These are phyloP conservation scores for Trametopsis cervina DNA, from an alignment of 768 basidiomycete species.

Conservation along the genomic window DNA sequence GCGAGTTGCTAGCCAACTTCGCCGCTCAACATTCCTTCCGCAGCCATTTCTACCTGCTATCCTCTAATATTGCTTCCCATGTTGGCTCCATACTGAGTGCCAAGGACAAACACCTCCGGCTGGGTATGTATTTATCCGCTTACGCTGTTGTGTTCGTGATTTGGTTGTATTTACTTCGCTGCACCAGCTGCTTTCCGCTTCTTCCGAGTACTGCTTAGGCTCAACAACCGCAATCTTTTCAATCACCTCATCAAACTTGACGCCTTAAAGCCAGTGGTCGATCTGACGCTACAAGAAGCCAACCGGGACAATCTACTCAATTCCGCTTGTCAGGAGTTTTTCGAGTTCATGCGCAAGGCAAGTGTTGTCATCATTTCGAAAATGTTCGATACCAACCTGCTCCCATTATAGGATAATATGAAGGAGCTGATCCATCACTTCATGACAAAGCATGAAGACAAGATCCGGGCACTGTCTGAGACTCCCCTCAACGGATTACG, in stretches of 20 bases:
- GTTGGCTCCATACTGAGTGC: conserved; percentile 73
- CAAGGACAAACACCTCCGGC: conserved; percentile 86
- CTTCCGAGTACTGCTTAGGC: conserved; percentile 78
- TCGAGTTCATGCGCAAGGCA: conserved; percentile 80
- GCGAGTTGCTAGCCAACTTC: conserved; percentile 88
- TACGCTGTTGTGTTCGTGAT: conserved; percentile 8
- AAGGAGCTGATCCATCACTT: conserved; percentile 80
- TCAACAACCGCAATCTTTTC: conserved; percentile 72
- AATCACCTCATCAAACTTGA: conserved; percentile 79
- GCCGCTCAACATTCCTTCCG: conserved; percentile 86
- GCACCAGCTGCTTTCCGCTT: conserved; percentile 81
- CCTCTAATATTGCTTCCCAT: conserved; percentile 65
- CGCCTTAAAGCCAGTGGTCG: conserved; percentile 74
- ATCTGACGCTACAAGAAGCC: conserved; percentile 78
- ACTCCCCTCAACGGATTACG: conserved; percentile 55
- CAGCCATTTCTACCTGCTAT: conserved; percentile 84
- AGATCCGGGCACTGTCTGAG: conserved; percentile 57
- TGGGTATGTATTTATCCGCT: conserved; percentile 52
- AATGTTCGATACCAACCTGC: conserved; percentile 1
- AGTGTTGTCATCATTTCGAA: background rate
- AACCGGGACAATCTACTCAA: conserved; percentile 86
- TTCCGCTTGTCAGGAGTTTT: conserved; percentile 93
- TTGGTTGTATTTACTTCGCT: conserved; percentile 5
- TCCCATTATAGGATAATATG: conserved; percentile 66
- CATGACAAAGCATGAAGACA: conserved; percentile 68